Base-by-base conservation (phyloP, 2,329 filamentous ascomycete genomes). In the Diaporthe sp. region DNA sequence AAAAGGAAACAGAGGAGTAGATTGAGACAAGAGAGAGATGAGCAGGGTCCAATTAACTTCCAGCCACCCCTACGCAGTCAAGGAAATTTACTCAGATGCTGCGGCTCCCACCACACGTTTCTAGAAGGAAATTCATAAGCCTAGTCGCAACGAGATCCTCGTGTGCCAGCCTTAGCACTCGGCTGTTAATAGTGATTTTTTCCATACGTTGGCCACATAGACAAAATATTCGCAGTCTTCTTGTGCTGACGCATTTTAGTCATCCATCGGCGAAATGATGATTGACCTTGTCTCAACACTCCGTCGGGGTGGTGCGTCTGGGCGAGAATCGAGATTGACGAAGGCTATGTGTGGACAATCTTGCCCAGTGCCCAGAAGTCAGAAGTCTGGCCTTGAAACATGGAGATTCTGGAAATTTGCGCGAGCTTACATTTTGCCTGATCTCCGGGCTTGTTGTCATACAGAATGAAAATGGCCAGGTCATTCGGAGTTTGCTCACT, bases 341-440 rank as follows among this genome's bases (percentile, higher is more conserved):
- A 52, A 52, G 47, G 47, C 47, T 52, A 52, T 52, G 47, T 52
- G 47, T 15, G 47, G 47, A 25, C 47, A 52, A 52, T 52, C 47
- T 52, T 25, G 25, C 10, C 4, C 9, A 25, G 2, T 28, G 5
- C 4, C n/a, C 10, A 45, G 47, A 52, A 0, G 4, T 52, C 15
- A 52, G 47, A 52, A 52, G 25, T 15, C n/a, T 13, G n/a, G 13
- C 22, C n/a, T 25, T 15, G 2, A 6, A 52, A 52, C 1, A 7
- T 25, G 0, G 12, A 3, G 25, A 15, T 2, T 4, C 1, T 4
- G n/a, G 0, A 0, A 52, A 52, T 0, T 13, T 5, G 22, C 47
- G n/a, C 1, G 3, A 6, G 0, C 47, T 52, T 5, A 52, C 47
- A 52, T n/a, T 52, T 52, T 52, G 47, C 47, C n/a, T 52, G 47